phyloP scores from a whole-genome alignment of 169 alveolate species.

The Plasmodium sp. region DNA sequence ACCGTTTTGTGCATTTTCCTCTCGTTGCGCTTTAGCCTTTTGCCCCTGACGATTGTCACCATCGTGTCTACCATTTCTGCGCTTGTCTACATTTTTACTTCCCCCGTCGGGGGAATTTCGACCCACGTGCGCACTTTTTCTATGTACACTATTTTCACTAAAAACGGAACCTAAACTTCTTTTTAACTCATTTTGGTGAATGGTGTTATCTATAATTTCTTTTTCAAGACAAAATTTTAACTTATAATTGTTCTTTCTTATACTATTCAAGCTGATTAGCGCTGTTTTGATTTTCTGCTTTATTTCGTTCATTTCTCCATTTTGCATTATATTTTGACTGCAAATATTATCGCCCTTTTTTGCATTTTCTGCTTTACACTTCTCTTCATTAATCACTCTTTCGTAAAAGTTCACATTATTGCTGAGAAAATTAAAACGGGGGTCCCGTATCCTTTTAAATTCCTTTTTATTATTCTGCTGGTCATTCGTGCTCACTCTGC shows the following conservation, averaged over 20 bases:
- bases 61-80: not conserved
- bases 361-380: constrained; percentile 15
- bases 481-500: constrained; percentile 63
- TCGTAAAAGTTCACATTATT: constrained; percentile 72
- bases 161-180: constrained; percentile 51
- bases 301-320: constrained; percentile 59
- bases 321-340: constrained; percentile 34
- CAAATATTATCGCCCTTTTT: not conserved
- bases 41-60: not conserved
- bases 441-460: constrained; percentile 22
- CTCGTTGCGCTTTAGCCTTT: not conserved
- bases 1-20: not conserved
- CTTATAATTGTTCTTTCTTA: constrained; percentile 71
- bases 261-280: constrained; percentile 48
- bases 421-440: constrained; percentile 38
- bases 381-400: constrained; percentile 60
- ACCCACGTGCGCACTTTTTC: not conserved
- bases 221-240: constrained; percentile 68
- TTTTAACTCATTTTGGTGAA: constrained; percentile 71
- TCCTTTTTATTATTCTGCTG: constrained; percentile 23
- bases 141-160: constrained; percentile 31
- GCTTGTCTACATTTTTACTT: not conserved
- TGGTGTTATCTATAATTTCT: constrained; percentile 72
- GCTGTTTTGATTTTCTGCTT: constrained; percentile 56
- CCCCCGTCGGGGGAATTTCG: not conserved